Base-by-base conservation (phyloP, 2,329 filamentous ascomycete genomes). In the Colletotrichum sp. region DNA sequence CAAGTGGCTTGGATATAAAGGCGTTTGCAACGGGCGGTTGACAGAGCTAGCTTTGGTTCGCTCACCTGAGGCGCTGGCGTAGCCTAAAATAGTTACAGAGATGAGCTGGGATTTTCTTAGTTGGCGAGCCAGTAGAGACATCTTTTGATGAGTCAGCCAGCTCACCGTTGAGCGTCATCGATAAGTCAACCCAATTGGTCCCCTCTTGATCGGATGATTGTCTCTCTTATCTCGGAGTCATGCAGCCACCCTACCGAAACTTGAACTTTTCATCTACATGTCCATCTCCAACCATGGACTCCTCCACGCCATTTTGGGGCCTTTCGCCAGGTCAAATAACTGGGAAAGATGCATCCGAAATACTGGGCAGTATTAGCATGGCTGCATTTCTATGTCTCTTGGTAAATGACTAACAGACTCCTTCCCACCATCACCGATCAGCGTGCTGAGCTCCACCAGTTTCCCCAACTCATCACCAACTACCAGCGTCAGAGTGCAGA, bases 361-460 rank as follows among this genome's bases (percentile, higher is more conserved):
- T 75, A 18, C 60, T 75, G 26, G 72, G 72, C 21, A 75, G 72
- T 24, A 71, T 75, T 36, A 75, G 72, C 12, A 75, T 75, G 72
- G 60, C 72, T n/a, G 72, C 72, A 13, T 75, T 75, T n/a, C 55
- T 75, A n/a, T 71, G 72, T 32, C 68, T 75, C 7, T 60, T 71
- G 60, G 72, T 75, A 24, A 36, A 36, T 28, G 16, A 15, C 24
- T 5, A 4, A 52, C 44, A 52, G 6, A 7, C 13, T 21, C 44
- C 21, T 12, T 8, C 8, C 3, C 18, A 6, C 8, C n/a, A 10
- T 24, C 7, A 16, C 2, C 4, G 21, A 7, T 8, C n/a, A 5
- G 8, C 28, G 4, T 16, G n/a, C 34, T 71, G 3, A 71, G 15
- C 5, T 12, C 16, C 9, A 18, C 7, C n/a, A 75, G 72, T 32